phyloP scores from a whole-genome alignment of 1,139 yeast genomes.

The Suhomyces terraborum region DNA sequence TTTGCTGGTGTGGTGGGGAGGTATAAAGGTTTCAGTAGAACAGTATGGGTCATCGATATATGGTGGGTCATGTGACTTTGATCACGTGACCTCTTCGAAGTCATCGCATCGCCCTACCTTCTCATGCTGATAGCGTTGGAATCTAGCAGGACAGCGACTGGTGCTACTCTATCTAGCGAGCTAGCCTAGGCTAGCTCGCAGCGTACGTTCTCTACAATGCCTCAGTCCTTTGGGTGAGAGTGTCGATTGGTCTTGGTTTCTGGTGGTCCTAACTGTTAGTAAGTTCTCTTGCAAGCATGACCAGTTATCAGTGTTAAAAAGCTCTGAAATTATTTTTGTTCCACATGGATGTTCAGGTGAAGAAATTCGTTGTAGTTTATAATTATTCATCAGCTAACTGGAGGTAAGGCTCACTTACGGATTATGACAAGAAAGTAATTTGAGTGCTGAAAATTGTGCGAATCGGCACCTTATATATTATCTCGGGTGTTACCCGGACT shows the following conservation, averaged over 20 bases:
- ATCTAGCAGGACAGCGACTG: no score
- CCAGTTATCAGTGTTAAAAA: slow-evolving; percentile 60
- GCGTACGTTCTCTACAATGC: no score
- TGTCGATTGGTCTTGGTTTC: background rate
- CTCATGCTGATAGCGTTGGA: no score
- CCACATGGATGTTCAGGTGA: slow-evolving; percentile 65
- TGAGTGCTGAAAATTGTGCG: slow-evolving; percentile 7
- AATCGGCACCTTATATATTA: slow-evolving; percentile 8
- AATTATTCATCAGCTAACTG: slow-evolving; percentile 39
- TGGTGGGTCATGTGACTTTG: background rate
- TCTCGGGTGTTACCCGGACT: slow-evolving; percentile 13
- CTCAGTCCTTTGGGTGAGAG: background rate
- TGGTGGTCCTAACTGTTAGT: slow-evolving; percentile 14
- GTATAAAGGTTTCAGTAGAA: no score
- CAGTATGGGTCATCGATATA: background rate
- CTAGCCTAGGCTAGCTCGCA: no score
- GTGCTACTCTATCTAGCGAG: no score
- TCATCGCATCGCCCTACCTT: background rate
- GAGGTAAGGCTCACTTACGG: slow-evolving; percentile 7
- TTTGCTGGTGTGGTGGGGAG: background rate
- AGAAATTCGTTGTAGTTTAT: slow-evolving; percentile 59
- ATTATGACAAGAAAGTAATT: background rate
- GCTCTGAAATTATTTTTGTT: slow-evolving; percentile 59
- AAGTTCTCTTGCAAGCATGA: slow-evolving; percentile 5
- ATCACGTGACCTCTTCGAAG: background rate